phyloP scores from a whole-genome alignment of 371 early-diverging fungal genomes.

The Mortierella sp. region DNA sequence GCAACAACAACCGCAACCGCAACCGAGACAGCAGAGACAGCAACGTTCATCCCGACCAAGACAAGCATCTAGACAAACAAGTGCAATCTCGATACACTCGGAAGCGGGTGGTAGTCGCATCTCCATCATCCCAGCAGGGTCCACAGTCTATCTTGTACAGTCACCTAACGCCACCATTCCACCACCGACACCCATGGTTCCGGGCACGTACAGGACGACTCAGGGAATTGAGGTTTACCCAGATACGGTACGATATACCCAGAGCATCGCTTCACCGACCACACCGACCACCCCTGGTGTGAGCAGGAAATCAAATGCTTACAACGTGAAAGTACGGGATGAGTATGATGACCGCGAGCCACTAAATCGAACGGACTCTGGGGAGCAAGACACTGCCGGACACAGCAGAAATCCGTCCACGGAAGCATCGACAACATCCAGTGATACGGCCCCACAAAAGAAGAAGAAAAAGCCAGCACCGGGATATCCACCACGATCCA shows the following conservation, averaged over 20 bases:
- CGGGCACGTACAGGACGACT: slow-evolving; percentile 14
- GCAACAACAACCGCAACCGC: no score
- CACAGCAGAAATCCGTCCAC: not conserved
- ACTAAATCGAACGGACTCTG: slow-evolving; percentile 10
- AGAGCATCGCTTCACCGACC: not conserved
- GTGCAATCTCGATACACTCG: slow-evolving; percentile 18
- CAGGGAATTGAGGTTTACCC: not conserved
- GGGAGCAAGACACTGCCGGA: slow-evolving; percentile 3
- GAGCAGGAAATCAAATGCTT: slow-evolving; percentile 13
- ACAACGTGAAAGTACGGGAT: slow-evolving; percentile 29
- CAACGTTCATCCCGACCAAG: slow-evolving; percentile 7
- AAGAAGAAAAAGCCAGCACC: slow-evolving; percentile 3
- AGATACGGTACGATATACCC: not conserved
- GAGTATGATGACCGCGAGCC: slow-evolving; percentile 45
- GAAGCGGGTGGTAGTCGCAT: slow-evolving; percentile 5
- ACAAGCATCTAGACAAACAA: slow-evolving; percentile 13
- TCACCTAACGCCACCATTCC: slow-evolving; percentile 20
- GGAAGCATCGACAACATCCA: not conserved
- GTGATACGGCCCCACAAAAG: not conserved
- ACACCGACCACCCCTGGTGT: not conserved
- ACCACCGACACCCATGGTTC: slow-evolving; percentile 34
- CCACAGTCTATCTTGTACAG: slow-evolving; percentile 22
- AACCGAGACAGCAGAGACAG: not conserved
- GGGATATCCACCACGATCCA: slow-evolving; percentile 11
- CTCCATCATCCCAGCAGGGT: slow-evolving; percentile 22